Percentiles rank a stretch among this genome's conserved stretches.
Conservation (phyloP, 192 early-diverging fungal genomes). For the Coemansia sp. region DNA sequence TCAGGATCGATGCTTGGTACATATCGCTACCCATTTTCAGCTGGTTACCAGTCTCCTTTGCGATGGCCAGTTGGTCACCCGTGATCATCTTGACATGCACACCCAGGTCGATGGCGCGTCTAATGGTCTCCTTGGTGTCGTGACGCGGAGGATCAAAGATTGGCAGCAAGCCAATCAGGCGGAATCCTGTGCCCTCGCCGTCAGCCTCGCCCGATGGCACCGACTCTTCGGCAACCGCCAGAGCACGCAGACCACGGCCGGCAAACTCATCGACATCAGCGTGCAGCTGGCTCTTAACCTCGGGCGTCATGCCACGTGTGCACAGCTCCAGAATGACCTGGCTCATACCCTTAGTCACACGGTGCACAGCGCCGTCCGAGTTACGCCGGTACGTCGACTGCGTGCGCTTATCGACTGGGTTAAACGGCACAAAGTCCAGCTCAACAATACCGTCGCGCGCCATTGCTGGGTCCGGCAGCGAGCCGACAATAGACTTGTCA, state of each 20-base stretch:
- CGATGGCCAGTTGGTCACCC: constrained; percentile 86
- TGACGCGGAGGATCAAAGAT: constrained; percentile 76
- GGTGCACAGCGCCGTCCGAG: constrained; percentile 62
- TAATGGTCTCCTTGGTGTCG: constrained; percentile 78
- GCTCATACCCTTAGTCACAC: constrained; percentile 74
- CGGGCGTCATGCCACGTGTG: constrained; percentile 66
- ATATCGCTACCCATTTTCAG: constrained; percentile 72
- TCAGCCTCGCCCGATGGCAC: constrained; percentile 60
- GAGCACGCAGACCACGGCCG: constrained; percentile 65
- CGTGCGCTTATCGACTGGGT: constrained; percentile 76
- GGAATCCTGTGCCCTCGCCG: constrained; percentile 63
- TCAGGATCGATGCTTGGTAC: constrained; percentile 63
- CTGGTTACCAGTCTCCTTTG: constrained; percentile 74
- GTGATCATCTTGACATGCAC: constrained; percentile 94
- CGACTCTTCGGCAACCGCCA: constrained; percentile 70
- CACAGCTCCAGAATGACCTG: constrained; percentile 70
- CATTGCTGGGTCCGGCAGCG: constrained; percentile 55
- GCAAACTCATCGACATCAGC: constrained; percentile 70
- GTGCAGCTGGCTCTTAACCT: constrained; percentile 58
- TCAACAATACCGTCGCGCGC: constrained; percentile 66
- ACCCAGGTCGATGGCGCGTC: constrained; percentile 68
- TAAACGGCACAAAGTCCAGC: constrained; percentile 69
- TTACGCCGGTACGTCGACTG: constrained; percentile 67
- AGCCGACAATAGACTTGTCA: constrained; percentile 70
- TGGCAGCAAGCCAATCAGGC: constrained; percentile 67